Conservation (phyloP, 768 basidiomycete species). For the Pleurotus sapidus region DNA sequence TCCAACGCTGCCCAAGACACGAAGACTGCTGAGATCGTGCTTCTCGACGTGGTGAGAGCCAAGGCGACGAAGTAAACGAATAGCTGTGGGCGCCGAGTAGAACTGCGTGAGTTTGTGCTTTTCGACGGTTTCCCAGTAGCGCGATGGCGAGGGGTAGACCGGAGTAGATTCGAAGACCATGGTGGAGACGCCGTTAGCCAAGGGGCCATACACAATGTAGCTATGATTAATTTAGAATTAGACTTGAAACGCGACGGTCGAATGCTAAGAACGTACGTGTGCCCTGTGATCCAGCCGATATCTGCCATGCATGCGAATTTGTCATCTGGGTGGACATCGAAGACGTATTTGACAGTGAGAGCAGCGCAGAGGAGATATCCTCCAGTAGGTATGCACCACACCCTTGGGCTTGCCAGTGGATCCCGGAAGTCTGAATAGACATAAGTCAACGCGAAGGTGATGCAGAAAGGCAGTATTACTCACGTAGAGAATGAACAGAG, state of each 20-base stretch:
- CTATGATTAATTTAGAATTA: constrained; percentile 24
- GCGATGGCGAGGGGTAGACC: constrained; percentile 91
- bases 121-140: constrained; percentile 96
- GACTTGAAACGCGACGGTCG: constrained; percentile 6
- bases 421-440: constrained; percentile 75
- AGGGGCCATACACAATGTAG: constrained; percentile 95
- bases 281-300: constrained; percentile 98
- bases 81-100: constrained; percentile 94
- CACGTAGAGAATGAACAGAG: constrained; percentile 97
- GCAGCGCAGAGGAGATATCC: constrained; percentile 92
- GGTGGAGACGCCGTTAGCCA: constrained; percentile 80
- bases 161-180: constrained; percentile 96
- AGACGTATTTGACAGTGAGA: constrained; percentile 94
- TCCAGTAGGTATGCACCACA: constrained; percentile 85
- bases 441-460: background rate
- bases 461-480: constrained; percentile 27
- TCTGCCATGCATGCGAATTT: constrained; percentile 98
- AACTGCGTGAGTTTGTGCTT: constrained; percentile 94
- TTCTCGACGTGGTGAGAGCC: constrained; percentile 84
- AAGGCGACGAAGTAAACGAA: constrained; percentile 78
- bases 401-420: constrained; percentile 97
- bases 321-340: constrained; percentile 94
- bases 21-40: constrained; percentile 77
- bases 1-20: constrained; percentile 90
- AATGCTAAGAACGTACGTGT: constrained; percentile 50